Evolutionary conservation across 2,329 filamentous ascomycete genomes (phyloP), one percentile per base, ranked within the genome.

Genomic region (Colletotrichum acutatum): DNA sequence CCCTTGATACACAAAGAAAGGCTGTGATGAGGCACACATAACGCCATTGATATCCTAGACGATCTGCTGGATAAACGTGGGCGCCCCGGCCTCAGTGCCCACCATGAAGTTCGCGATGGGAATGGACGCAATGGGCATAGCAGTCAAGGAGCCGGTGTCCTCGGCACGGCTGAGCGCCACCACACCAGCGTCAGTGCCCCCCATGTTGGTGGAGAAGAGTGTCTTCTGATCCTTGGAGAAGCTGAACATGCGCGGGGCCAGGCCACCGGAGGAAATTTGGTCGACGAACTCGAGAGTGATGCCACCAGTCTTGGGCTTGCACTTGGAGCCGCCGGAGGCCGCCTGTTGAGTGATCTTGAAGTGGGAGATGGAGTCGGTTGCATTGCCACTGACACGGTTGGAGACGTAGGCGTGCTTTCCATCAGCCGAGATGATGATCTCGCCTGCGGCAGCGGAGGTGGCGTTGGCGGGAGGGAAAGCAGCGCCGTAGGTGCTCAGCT

Each of bases 191-290:
- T 74, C 74, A 4, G 78, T 78, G 46, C 85, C 86, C 65, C 78
- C 79, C 79, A 86, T 82, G 80, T 88, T 88, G n/a, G 82, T 83
- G n/a, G 84, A 81, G 75, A 87, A 87, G 58, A 88, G 75, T 12
- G 81, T 63, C 62, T 63, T 74, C 71, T 83, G 78, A 69, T 82
- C 79, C 9, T 74, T 78, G 71, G 81, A 79, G 54, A 82, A 77
- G 76, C 83, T 85, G 74, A 89, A 84, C 84, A 87, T 86, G 75
- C 87, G 85, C 8, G 87, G 87, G 5, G 79, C 63, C 4, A 76
- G 71, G 26, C 85, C 84, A 53, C 80, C 79, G 0, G 82, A 82
- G 16, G 79, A 78, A 61, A 83, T 77, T 24, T 79, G 75, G 63
- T 81, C 79, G 30, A 76, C 77, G 66, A 82, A 83, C 53, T 78